A percentile compares a stretch with the other conserved stretches of the same genome.
Evolutionary conservation across 192 early-diverging fungal genomes (phyloP).

Genomic region (Lunasporangiospora selenospora): DNA sequence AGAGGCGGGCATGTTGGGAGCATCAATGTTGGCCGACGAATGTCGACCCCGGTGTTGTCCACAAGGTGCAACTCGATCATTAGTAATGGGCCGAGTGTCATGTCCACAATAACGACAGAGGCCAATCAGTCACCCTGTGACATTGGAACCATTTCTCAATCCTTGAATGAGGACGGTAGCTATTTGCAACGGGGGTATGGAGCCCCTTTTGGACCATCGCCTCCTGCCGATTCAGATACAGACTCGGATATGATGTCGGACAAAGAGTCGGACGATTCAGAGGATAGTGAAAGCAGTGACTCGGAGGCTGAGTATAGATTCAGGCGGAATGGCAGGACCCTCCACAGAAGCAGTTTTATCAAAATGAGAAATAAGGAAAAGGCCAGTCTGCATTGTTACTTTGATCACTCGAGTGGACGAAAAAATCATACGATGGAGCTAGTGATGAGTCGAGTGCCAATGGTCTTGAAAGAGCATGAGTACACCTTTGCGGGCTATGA

Average conservation of each 20-base stretch:
- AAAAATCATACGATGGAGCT: conserved; percentile 5
- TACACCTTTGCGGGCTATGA: conserved; percentile 44
- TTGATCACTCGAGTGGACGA: too few species aligned
- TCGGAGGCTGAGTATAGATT: too few species aligned
- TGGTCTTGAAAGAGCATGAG: conserved; percentile 29
- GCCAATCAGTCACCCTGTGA: neutral
- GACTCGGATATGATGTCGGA: too few species aligned
- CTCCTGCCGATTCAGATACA: neutral
- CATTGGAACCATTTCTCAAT: neutral
- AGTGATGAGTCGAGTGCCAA: conserved; percentile 26
- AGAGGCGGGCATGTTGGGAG: too few species aligned
- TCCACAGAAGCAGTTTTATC: too few species aligned
- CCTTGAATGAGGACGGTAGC: too few species aligned
- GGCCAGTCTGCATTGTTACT: neutral
- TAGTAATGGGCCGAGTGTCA: too few species aligned
- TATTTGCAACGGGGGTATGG: neutral
- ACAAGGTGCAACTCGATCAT: too few species aligned
- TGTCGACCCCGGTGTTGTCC: conserved; percentile 26
- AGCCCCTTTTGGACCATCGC: neutral
- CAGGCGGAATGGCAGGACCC: too few species aligned
- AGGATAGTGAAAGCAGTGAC: neutral
- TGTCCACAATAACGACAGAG: too few species aligned
- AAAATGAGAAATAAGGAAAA: too few species aligned
- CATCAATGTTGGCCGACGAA: too few species aligned
- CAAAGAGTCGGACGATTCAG: conserved; percentile 17